Evolutionary conservation across 768 basidiomycete species (phyloP).

Genomic region (Suillus americanus): DNA sequence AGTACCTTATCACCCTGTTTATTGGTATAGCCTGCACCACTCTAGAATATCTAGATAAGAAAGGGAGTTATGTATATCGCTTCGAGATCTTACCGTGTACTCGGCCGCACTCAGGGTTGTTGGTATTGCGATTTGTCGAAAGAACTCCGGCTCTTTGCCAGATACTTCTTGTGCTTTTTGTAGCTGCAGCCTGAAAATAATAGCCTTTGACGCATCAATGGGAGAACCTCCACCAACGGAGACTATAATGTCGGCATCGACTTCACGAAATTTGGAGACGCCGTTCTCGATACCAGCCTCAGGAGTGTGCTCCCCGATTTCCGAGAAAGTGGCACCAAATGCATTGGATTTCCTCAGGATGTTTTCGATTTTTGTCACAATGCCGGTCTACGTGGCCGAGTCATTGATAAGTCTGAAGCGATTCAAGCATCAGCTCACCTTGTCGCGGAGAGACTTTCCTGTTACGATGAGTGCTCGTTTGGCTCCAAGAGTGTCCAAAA

Average conservation of each 20-base stretch:
- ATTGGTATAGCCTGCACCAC: conserved; percentile 69
- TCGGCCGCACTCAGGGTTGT: conserved; percentile 82
- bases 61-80: neutral
- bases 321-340: conserved; percentile 68
- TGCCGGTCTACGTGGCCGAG: conserved; percentile 22
- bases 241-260: conserved; percentile 66
- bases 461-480: conserved; percentile 73
- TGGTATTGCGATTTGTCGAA: conserved; percentile 75
- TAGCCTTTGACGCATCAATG: conserved; percentile 75
- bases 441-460: conserved; percentile 63
- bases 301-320: conserved; percentile 74
- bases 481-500: conserved; percentile 52
- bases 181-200: conserved; percentile 57
- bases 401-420: conserved; percentile 5
- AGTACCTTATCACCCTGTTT: conserved; percentile 63
- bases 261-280: conserved; percentile 51
- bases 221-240: conserved; percentile 81
- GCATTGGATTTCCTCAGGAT: conserved; percentile 57
- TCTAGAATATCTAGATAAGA: conserved; percentile 32
- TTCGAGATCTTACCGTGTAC: conserved; percentile 49
- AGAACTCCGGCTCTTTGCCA: conserved; percentile 35
- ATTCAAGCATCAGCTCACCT: conserved; percentile 38
- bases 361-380: conserved; percentile 25
- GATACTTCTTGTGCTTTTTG: conserved; percentile 41
- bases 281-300: conserved; percentile 63